A percentile compares a stretch with the other conserved stretches of the same genome.
phyloP scores from a whole-genome alignment of 768 basidiomycete genomes.

The Gloeopeniophorella convolvens region DNA sequence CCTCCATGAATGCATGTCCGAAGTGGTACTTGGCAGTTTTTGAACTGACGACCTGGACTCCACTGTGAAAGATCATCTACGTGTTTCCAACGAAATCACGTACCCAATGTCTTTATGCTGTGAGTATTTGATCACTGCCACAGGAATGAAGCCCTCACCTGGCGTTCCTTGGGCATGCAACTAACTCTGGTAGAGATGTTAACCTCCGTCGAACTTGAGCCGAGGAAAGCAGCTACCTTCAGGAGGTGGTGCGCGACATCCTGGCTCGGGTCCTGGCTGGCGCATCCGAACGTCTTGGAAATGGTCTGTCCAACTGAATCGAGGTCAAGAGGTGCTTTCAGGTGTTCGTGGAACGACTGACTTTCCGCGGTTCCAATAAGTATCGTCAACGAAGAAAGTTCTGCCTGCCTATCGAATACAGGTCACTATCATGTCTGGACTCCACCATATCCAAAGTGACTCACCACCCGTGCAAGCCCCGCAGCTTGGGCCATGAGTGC shows the following conservation, averaged over 20 bases:
- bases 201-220: constrained; percentile 3
- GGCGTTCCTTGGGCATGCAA: constrained; percentile 64
- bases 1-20: constrained; percentile 45
- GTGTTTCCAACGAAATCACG: constrained; percentile 4
- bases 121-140: constrained; percentile 12
- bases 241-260: constrained; percentile 54
- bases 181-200: constrained; percentile 41
- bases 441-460: constrained; percentile 17
- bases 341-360: constrained; percentile 27
- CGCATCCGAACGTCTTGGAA: constrained; percentile 46
- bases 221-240: constrained; percentile 38
- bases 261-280: constrained; percentile 60
- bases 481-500: constrained; percentile 63
- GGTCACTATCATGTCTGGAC: too few relatives aligned
- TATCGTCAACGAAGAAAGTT: constrained; percentile 65
- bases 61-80: background rate
- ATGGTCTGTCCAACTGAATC: constrained; percentile 56
- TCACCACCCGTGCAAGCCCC: constrained; percentile 58
- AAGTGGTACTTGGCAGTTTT: constrained; percentile 62
- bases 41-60: constrained; percentile 49
- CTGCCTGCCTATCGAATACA: constrained; percentile 57
- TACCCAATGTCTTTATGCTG: constrained; percentile 55
- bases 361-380: constrained; percentile 70
- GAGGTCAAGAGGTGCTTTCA: background rate
- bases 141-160: constrained; percentile 37